Evolutionary conservation across 2,329 filamentous ascomycete species (phyloP).

Genomic region (Aspergillus sp.): DNA sequence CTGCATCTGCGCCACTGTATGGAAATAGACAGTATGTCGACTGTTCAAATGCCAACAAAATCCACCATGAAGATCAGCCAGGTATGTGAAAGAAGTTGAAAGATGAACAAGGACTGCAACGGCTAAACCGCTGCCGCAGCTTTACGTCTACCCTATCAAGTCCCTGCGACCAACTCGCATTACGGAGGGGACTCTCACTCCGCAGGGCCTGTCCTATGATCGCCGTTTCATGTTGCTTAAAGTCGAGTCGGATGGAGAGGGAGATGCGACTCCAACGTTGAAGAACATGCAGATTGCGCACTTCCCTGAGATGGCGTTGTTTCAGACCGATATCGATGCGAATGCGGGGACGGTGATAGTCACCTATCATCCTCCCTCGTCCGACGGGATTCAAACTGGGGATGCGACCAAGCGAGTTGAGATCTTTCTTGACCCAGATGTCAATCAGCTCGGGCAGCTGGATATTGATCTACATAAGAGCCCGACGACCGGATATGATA

Average conservation of each 20-base stretch:
- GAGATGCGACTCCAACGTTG: constrained; percentile 23
- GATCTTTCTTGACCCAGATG: constrained; percentile 58
- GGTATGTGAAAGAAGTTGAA: constrained; percentile 16
- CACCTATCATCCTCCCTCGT: constrained; percentile 32
- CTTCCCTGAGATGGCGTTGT: constrained; percentile 62
- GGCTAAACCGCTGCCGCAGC: constrained; percentile 36
- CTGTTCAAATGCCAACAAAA: too few species aligned
- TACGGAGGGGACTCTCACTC: constrained; percentile 51
- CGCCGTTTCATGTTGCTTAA: constrained; percentile 69
- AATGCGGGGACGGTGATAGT: constrained; percentile 38
- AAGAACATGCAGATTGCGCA: constrained; percentile 60
- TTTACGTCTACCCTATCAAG: constrained; percentile 75
- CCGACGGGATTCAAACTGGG: constrained; percentile 13
- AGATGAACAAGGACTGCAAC: neutral
- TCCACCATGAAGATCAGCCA: constrained; percentile 39
- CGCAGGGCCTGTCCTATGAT: constrained; percentile 64
- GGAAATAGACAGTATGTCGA: too few species aligned
- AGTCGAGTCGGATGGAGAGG: constrained; percentile 34
- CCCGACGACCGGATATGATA: constrained; percentile 58
- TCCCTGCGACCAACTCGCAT: constrained; percentile 63
- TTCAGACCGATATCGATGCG: constrained; percentile 46
- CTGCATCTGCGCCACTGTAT: too few species aligned
- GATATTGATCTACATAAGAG: constrained; percentile 61
- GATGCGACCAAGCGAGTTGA: constrained; percentile 35
- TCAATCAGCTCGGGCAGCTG: constrained; percentile 46